Conservation (phyloP, 2,329 filamentous ascomycete genomes). For the Monilinia laxa region DNA sequence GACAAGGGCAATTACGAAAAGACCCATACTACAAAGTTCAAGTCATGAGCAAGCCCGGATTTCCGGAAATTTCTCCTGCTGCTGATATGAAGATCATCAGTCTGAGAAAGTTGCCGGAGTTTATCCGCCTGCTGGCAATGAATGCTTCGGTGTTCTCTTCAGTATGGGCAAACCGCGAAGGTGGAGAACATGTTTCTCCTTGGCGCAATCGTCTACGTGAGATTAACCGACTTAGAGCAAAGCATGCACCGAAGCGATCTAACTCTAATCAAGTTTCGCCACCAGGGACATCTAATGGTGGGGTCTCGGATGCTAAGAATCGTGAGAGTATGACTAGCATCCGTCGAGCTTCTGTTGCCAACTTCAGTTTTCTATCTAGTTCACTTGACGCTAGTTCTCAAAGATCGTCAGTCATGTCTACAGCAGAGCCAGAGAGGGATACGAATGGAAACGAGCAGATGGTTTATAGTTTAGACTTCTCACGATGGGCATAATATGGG, state of each 20-base stretch:
- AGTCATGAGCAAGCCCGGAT: constrained; percentile 82
- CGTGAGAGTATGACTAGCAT: constrained; percentile 62
- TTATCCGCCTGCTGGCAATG: constrained; percentile 84
- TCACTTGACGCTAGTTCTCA: constrained; percentile 58
- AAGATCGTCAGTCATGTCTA: constrained; percentile 57
- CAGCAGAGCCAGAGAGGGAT: constrained; percentile 54
- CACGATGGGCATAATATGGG: constrained; percentile 38
- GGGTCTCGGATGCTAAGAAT: constrained; percentile 41
- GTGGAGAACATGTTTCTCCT: constrained; percentile 80
- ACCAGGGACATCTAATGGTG: constrained; percentile 39
- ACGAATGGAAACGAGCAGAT: constrained; percentile 36
- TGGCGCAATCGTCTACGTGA: constrained; percentile 86
- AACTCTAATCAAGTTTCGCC: constrained; percentile 38
- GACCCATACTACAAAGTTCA: constrained; percentile 79
- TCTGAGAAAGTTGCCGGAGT: constrained; percentile 75
- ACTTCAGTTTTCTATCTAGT: constrained; percentile 63
- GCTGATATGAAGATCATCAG: constrained; percentile 87
- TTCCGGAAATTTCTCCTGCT: constrained; percentile 88
- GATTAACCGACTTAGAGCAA: constrained; percentile 78
- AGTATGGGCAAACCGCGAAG: constrained; percentile 79
- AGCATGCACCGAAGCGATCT: constrained; percentile 50
- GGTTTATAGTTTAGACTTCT: constrained; percentile 40
- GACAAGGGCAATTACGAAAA: constrained; percentile 42
- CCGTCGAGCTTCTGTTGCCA: constrained; percentile 62
- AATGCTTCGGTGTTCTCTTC: constrained; percentile 92